Percentiles rank a stretch among this genome's conserved stretches.
Evolutionary conservation across 2,329 filamentous ascomycete species (phyloP).

Genomic region (Magnaporthales sp.): DNA sequence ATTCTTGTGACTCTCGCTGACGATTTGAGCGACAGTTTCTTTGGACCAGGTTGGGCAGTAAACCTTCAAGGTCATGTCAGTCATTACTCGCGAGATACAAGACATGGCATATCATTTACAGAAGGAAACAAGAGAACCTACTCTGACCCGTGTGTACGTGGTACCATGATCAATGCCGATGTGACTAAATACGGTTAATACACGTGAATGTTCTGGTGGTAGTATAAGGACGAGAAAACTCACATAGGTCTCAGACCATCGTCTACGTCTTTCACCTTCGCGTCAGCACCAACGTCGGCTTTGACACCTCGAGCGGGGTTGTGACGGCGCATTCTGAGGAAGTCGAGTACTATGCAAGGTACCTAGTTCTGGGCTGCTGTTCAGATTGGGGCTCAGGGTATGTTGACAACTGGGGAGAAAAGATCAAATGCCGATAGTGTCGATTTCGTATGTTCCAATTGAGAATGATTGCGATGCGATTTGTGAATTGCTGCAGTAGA

Average conservation of each 20-base stretch:
- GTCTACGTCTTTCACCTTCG: neutral
- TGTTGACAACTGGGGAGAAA: too few species aligned
- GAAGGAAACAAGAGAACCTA: neutral
- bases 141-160: neutral
- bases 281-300: too few species aligned
- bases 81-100: neutral
- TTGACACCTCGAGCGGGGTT: too few species aligned
- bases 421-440: too few species aligned
- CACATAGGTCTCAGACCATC: neutral
- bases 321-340: too few species aligned
- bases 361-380: too few species aligned
- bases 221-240: neutral
- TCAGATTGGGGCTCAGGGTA: too few species aligned
- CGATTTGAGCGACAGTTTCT: neutral
- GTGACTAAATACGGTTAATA: neutral
- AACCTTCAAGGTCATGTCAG: neutral
- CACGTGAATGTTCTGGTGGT: neutral
- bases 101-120: too few species aligned
- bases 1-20: neutral
- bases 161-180: slow-evolving; percentile 4
- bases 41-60: neutral
- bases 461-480: too few species aligned
- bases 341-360: too few species aligned
- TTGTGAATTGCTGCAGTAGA: too few species aligned
- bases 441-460: too few species aligned